These are phyloP conservation scores for Panicum hallii DNA, from an alignment of 202 grass and related monocot genomes.

Conservation along the genomic window DNA sequence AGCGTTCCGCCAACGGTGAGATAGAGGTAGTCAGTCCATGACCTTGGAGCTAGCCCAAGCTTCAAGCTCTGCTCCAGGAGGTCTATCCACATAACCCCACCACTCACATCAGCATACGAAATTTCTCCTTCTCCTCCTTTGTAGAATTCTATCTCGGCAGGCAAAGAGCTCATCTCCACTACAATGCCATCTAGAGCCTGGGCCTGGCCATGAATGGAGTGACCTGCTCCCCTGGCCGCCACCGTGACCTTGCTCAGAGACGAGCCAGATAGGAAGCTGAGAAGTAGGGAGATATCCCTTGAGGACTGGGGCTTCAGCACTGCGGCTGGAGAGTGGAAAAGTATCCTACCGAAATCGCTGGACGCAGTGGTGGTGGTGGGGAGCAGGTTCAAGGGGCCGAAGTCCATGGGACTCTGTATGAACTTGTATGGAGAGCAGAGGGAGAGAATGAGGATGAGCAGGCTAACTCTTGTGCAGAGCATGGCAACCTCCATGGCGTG, in stretches of 20 bases:
- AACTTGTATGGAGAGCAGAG: constrained; percentile 94
- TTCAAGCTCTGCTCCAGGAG: constrained; percentile 91
- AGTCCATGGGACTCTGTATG: constrained; percentile 95
- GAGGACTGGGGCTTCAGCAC: constrained; percentile 83
- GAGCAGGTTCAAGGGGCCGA: constrained; percentile 77
- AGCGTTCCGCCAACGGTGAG: constrained; percentile 92
- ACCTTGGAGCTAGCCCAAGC: constrained; percentile 79
- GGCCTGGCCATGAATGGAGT: constrained; percentile 93
- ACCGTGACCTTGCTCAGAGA: constrained; percentile 81
- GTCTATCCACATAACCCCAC: constrained; percentile 90
- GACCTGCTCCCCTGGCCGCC: constrained; percentile 86
- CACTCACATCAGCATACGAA: constrained; percentile 77
- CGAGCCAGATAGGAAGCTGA: constrained; percentile 80
- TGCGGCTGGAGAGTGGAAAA: constrained; percentile 81
- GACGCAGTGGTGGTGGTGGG: constrained; percentile 67
- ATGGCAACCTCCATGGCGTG: constrained; percentile 78
- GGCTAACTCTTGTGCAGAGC: constrained; percentile 71
- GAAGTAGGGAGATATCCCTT: constrained; percentile 80
- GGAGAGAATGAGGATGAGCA: constrained; percentile 69
- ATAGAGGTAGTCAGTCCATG: constrained; percentile 95
- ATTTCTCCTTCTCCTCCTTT: constrained; percentile 54
- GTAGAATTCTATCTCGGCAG: constrained; percentile 67
- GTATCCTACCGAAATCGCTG: constrained; percentile 82
- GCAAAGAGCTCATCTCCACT: constrained; percentile 86
- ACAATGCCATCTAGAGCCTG: constrained; percentile 97